These are phyloP conservation scores for Glutinoglossum americanum DNA, from an alignment of 495 filamentous ascomycete species.

Conservation along the genomic window DNA sequence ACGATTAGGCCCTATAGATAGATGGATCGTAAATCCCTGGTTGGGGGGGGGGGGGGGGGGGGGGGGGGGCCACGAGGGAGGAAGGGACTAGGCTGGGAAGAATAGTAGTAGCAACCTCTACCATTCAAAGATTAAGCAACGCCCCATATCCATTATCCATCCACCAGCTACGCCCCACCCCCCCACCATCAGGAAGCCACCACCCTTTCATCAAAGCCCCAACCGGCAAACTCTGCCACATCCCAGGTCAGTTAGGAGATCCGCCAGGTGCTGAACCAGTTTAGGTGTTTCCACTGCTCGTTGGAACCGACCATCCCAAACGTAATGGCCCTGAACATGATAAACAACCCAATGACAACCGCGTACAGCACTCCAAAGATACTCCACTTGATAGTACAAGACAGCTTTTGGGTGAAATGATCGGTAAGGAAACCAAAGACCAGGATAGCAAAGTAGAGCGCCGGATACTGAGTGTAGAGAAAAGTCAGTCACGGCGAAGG, in stretches of 20 bases:
- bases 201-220: background rate
- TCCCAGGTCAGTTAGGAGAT: constrained; percentile 31
- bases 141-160: no score
- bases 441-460: constrained; percentile 93
- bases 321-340: constrained; percentile 81
- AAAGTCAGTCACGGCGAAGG: background rate
- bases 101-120: no score
- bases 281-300: constrained; percentile 73
- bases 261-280: constrained; percentile 60
- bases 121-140: no score
- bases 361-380: constrained; percentile 53
- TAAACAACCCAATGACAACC: constrained; percentile 54
- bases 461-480: constrained; percentile 38
- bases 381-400: constrained; percentile 34
- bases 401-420: constrained; percentile 45
- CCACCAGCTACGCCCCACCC: no score
- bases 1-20: no score
- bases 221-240: background rate
- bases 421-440: constrained; percentile 74
- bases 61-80: no score
- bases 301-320: constrained; percentile 84
- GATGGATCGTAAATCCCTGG: no score
- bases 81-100: no score
- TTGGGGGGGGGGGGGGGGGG: no score
- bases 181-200: background rate